Evolutionary conservation across 148 eudicot species (phyloP).

Genomic region (Rhododendron vialii): DNA sequence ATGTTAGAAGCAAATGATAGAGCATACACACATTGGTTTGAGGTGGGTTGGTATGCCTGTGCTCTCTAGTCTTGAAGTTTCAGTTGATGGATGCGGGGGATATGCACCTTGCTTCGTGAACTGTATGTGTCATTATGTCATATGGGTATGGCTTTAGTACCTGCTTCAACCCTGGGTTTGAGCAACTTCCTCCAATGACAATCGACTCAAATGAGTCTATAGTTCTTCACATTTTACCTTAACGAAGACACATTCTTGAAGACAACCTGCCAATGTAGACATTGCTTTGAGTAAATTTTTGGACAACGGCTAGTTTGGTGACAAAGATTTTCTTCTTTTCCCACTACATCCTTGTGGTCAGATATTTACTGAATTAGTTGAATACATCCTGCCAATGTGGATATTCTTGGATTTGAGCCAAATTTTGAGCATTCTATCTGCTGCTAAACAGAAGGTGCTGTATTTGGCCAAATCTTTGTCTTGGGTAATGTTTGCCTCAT

Average conservation of each 20-base stretch:
- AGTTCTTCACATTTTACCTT: background rate
- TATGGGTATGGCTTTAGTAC: background rate
- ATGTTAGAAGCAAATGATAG: background rate
- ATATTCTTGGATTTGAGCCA: background rate
- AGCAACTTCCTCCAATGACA: background rate
- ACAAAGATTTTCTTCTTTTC: background rate
- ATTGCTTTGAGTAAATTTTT: background rate
- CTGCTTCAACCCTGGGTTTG: background rate
- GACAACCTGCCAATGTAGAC: background rate
- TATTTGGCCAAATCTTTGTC: background rate
- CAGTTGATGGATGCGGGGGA: background rate
- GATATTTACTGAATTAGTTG: background rate
- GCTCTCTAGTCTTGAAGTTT: background rate
- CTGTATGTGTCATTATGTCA: background rate
- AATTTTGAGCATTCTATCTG: background rate
- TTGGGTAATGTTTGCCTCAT: background rate
- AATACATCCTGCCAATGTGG: background rate
- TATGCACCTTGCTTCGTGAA: background rate
- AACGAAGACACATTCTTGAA: background rate
- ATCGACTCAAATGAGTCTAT: background rate
- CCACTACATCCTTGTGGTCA: background rate
- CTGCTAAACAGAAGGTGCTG: background rate
- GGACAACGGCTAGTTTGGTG: background rate
- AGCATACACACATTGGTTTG: background rate
- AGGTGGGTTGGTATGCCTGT: background rate